Base-by-base conservation (phyloP, 2,329 filamentous ascomycete genomes). In the Bipolaris oryzae region DNA sequence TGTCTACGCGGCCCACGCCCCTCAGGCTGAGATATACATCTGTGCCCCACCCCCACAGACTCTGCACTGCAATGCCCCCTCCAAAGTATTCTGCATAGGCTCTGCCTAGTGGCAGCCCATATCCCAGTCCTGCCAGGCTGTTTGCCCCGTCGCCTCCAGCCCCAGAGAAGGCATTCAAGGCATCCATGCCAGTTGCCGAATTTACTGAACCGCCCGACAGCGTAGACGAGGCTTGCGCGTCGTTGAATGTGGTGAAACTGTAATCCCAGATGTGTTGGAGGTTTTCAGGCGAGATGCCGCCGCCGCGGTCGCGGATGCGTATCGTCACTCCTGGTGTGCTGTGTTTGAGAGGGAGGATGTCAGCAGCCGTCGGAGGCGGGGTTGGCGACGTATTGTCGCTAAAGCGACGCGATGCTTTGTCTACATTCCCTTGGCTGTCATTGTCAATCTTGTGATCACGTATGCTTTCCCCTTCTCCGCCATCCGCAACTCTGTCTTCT, bases 61-160 rank as follows among this genome's bases (percentile, higher is more conserved):
- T 97, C 82, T 99, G 94, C n/a, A 99, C 88, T 4, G 88, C 88
- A 56, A 99, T 95, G 2, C 93, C 93, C 0, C 95, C 95, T 2
- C 95, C 95, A 80, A 99, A 99, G 70, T 98, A 99, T 79, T 99
- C 94, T 0, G 95, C 95, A 72, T 99, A 99, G 0, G 95, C 94
- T 60, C 95, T 84, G 50, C 92, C 92, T 20, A 99, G 78, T 1
- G 95, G 95, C 61, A 99, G 74, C 0, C 95, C 95, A 74, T 99
- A 99, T 1, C 95, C 95, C 46, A 99, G 77, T 0, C 95, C 95
- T 0, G 95, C 95, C 57, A 99, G 70, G 55, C 76, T 96, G 42
- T 90, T 94, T 72, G 89, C 93, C 1, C 86, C 84, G 49, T 91
- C 90, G 0, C 85, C 87, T 52, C 87, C 89, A 28, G 87, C 86